Evolutionary conservation across 495 filamentous ascomycete species (phyloP).

Genomic region (Talaromyces liani): DNA sequence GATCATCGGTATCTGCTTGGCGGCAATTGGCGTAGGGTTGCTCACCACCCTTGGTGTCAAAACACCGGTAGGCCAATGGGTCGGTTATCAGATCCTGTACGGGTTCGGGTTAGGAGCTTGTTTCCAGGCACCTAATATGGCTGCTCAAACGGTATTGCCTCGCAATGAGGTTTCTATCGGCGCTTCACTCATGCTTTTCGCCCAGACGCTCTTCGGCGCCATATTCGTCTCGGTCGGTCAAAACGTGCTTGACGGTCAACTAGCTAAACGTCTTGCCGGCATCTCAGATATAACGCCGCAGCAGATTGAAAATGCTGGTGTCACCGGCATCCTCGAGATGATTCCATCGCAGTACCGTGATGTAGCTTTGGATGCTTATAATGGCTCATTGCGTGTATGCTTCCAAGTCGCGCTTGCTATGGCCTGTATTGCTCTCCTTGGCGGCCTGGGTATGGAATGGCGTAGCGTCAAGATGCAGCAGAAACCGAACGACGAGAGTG

Average conservation of each 20-base stretch:
- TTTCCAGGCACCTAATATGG: conserved; percentile 51
- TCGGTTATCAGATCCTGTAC: conserved; percentile 39
- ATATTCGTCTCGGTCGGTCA: conserved; percentile 56
- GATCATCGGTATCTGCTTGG: conserved; percentile 37
- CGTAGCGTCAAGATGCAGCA: conserved; percentile 17
- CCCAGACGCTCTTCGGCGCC: conserved; percentile 51
- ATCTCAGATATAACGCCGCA: conserved; percentile 6
- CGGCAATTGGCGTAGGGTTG: conserved; percentile 50
- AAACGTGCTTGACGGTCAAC: conserved; percentile 54
- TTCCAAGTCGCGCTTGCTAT: conserved; percentile 7
- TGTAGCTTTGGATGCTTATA: conserved; percentile 4
- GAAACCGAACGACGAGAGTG: conserved; percentile 3
- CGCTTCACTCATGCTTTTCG: conserved; percentile 46
- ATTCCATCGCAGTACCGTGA: conserved; percentile 8
- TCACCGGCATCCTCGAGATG: conserved; percentile 1
- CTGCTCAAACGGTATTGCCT: conserved; percentile 49
- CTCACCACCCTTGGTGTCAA: conserved; percentile 43
- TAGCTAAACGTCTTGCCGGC: conserved; percentile 38
- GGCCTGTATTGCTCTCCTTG: conserved; percentile 8
- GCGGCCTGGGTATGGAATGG: conserved; percentile 9
- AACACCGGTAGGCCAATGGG: conserved; percentile 41
- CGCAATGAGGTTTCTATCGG: conserved; percentile 50
- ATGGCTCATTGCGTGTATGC: conserved; percentile 6
- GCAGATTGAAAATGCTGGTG: conserved; percentile 4
- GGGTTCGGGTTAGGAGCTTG: conserved; percentile 59